Conservation (phyloP, 768 basidiomycete species). For the Collybia sp. region DNA sequence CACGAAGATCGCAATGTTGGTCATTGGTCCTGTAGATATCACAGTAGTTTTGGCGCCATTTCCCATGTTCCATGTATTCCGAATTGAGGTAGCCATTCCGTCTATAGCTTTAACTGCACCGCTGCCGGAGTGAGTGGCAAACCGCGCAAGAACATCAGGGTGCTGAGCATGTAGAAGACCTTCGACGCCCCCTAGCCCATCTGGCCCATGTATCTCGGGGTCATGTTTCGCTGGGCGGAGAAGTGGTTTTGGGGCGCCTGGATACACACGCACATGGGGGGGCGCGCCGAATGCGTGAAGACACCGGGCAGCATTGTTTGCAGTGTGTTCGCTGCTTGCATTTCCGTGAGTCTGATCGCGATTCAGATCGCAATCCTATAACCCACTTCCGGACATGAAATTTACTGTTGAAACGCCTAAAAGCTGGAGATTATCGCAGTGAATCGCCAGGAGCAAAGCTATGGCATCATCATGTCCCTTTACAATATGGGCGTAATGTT, state of each 20-base stretch:
- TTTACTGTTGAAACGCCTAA: conserved; percentile 82
- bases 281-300: conserved; percentile 71
- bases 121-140: conserved; percentile 40
- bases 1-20: conserved; percentile 72
- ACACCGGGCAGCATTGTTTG: conserved; percentile 72
- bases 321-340: conserved; percentile 53
- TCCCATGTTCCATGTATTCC: conserved; percentile 51
- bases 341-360: conserved; percentile 74
- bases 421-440: conserved; percentile 60
- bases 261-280: conserved; percentile 51
- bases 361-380: not conserved
- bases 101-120: conserved; percentile 51
- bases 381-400: not conserved
- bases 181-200: conserved; percentile 83
- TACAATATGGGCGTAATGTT: not conserved
- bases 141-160: conserved; percentile 43
- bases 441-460: conserved; percentile 73
- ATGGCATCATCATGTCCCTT: conserved; percentile 91
- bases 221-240: conserved; percentile 58
- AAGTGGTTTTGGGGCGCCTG: conserved; percentile 69
- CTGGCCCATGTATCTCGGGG: conserved; percentile 76
- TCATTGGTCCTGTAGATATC: conserved; percentile 81
- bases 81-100: conserved; percentile 59
- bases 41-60: conserved; percentile 58
- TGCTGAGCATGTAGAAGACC: conserved; percentile 55